Conservation (phyloP, 495 filamentous ascomycete species). For the Penicillium angulare region DNA sequence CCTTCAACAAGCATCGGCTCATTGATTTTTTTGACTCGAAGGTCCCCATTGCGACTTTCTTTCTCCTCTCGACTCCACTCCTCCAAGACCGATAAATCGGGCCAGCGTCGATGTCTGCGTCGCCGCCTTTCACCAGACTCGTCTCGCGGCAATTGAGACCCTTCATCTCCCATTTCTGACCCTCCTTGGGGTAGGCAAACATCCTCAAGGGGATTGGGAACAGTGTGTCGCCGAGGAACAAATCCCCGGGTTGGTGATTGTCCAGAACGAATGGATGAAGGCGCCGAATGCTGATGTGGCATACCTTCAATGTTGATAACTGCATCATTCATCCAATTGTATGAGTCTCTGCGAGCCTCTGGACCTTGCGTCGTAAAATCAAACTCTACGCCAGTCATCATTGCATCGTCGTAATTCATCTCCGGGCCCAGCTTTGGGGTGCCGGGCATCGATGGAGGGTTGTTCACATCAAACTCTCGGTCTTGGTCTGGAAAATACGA, state of each 20-base stretch:
- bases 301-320: constrained; percentile 58
- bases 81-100: constrained; percentile 72
- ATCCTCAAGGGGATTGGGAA: constrained; percentile 66
- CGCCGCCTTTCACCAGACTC: constrained; percentile 52
- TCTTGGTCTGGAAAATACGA: constrained; percentile 26
- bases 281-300: constrained; percentile 22
- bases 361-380: constrained; percentile 32
- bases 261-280: constrained; percentile 32
- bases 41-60: constrained; percentile 80
- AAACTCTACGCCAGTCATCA: constrained; percentile 58
- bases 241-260: constrained; percentile 30
- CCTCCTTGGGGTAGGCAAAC: constrained; percentile 88
- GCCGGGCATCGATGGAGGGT: constrained; percentile 89
- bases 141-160: constrained; percentile 33
- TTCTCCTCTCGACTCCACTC: constrained; percentile 93
- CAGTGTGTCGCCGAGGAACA: constrained; percentile 49
- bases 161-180: constrained; percentile 78
- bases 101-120: constrained; percentile 58
- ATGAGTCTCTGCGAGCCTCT: constrained; percentile 36
- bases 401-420: constrained; percentile 75
- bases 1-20: constrained; percentile 92
- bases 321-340: constrained; percentile 43
- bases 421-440: constrained; percentile 61
- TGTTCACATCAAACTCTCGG: constrained; percentile 80
- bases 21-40: constrained; percentile 87